Base-by-base conservation (phyloP, 306 rosid genomes). In the Gillenia trifoliata region DNA sequence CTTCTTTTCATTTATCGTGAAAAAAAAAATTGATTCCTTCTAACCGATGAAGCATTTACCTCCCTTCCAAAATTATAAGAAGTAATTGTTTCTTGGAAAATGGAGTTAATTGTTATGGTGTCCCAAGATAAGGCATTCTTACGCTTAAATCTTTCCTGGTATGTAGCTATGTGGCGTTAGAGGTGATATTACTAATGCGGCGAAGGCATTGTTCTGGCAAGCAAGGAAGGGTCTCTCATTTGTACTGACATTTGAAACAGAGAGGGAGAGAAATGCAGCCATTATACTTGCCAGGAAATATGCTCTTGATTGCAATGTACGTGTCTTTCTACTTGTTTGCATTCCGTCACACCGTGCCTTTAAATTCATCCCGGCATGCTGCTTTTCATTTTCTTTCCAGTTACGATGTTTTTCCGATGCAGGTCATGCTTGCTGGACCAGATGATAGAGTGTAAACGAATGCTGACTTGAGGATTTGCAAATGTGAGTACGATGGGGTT, bases 341-440 rank as follows among this genome's bases (percentile, higher is more conserved):
- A 61, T 64, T 78, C 76, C 11, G n/a, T 0, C 41, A 4, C 22
- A 26, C 64, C 10, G 8, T 55, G 61, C 19, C 64, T 26, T 26
- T 25, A 4, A 11, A 57, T 25, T 23, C 23, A 1, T 59, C 16
- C 64, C 17, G 16, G 64, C 8, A 25, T 59, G 23, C 61, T 30
- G 1, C 45, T 50, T 20, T 82, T 28, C 19, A 28, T 68, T 25
- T 62, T 12, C 22, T 49, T 59, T 47, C 6, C 25, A 23, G 50
- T 40, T 50, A 55, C 16, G 19, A 70, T 3, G 59, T 61, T 59
- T 45, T 36, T 57, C 71, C 68, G 23, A 63, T 12, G 40, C 91
- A 93, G 97, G 97, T 91, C 11, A 89, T 88, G 90, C 91, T 93
- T 82, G 98, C 87, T 49, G 97, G 97, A 38, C 96, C 98, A 56